Percentiles rank a stretch among this genome's conserved stretches.
Evolutionary conservation across 139 green algal genomes (phyloP).

Genomic region (Zygnema circumcarinatum): DNA sequence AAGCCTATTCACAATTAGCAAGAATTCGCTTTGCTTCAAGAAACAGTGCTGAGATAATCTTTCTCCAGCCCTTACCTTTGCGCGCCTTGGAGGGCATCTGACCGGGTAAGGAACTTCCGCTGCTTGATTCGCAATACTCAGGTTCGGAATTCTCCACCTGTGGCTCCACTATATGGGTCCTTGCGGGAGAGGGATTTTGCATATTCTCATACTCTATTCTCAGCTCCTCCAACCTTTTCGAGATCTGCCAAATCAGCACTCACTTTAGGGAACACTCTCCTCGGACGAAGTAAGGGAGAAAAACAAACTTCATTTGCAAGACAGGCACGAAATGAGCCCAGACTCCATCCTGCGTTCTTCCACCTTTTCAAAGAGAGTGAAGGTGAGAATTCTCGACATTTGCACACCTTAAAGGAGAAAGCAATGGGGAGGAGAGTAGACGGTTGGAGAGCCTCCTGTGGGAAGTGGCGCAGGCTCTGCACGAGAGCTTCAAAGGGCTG

Average conservation of each 20-base stretch:
- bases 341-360: neutral
- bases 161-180: neutral
- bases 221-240: constrained; percentile 5
- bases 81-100: neutral
- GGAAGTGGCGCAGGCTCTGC: constrained; percentile 39
- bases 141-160: too few species aligned
- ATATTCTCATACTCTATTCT: neutral
- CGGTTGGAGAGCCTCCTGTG: constrained; percentile 39
- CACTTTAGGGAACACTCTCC: neutral
- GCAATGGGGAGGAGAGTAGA: constrained; percentile 51
- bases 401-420: constrained; percentile 54
- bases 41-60: neutral
- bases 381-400: neutral
- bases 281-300: too few species aligned
- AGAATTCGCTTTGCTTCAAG: neutral
- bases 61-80: neutral
- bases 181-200: constrained; percentile 11
- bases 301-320: neutral
- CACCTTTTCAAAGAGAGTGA: neutral
- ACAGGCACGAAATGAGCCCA: too few species aligned
- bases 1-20: neutral
- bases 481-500: constrained; percentile 57
- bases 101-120: neutral
- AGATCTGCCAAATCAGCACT: constrained; percentile 5
- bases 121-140: neutral